These are phyloP conservation scores for Rosa lucieae DNA, from an alignment of 306 rosid species.

Conservation along the genomic window DNA sequence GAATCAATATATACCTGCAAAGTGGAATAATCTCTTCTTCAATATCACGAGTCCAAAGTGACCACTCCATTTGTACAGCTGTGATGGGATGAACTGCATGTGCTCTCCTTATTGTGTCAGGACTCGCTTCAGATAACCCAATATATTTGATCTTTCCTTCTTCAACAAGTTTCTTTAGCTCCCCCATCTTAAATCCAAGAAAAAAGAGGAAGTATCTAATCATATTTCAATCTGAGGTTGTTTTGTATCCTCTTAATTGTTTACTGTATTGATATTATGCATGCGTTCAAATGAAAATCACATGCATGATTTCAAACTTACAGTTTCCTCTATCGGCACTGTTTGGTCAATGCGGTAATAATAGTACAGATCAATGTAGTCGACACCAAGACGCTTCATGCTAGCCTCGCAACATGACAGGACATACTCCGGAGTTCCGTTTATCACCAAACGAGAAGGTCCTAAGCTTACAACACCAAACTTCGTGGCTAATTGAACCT, in stretches of 20 bases:
- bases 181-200: slow-evolving; percentile 47
- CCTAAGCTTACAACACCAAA: too few species aligned
- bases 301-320: not conserved
- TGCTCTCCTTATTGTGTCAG: slow-evolving; percentile 67
- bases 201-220: not conserved
- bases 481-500: too few species aligned
- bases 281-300: not conserved
- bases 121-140: slow-evolving; percentile 70
- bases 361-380: too few species aligned
- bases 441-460: too few species aligned
- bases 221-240: not conserved
- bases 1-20: slow-evolving; percentile 47
- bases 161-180: slow-evolving; percentile 77
- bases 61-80: slow-evolving; percentile 77
- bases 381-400: too few species aligned
- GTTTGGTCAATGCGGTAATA: too few species aligned
- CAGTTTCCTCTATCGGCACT: too few species aligned
- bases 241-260: too few species aligned
- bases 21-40: slow-evolving; percentile 69
- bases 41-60: slow-evolving; percentile 76
- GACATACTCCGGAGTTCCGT: too few species aligned
- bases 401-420: too few species aligned
- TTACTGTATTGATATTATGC: not conserved
- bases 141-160: slow-evolving; percentile 77
- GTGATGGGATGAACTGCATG: slow-evolving; percentile 81